Evolutionary conservation across 2,329 filamentous ascomycete species (phyloP).

Genomic region (Fusarium sp.): DNA sequence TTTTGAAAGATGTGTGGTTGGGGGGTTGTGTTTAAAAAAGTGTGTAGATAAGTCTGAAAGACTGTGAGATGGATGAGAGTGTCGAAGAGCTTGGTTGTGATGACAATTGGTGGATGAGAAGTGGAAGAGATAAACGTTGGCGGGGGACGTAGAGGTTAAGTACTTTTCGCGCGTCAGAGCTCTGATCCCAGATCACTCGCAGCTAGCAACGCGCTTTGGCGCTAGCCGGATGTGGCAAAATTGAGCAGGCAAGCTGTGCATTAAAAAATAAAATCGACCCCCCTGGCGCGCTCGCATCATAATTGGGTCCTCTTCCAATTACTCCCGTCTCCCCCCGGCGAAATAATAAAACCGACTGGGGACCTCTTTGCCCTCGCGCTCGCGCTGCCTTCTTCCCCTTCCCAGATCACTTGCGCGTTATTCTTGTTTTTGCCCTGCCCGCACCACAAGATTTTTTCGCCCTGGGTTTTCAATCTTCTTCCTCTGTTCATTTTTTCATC

Average conservation of each 20-base stretch:
- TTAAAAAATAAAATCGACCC: constrained; percentile 44
- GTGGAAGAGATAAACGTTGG: constrained; percentile 52
- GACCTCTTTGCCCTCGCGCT: constrained; percentile 12
- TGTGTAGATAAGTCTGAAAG: constrained; percentile 31
- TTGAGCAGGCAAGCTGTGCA: constrained; percentile 40
- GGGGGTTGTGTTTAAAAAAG: constrained; percentile 27
- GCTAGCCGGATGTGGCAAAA: constrained; percentile 51
- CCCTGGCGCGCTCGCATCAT: constrained; percentile 37
- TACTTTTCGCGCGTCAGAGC: constrained; percentile 63
- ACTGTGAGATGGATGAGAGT: constrained; percentile 41
- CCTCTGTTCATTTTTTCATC: constrained; percentile 14
- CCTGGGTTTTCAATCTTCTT: constrained; percentile 5
- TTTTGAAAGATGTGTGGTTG: constrained; percentile 72
- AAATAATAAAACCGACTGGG: constrained; percentile 42
- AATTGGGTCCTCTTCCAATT: not conserved
- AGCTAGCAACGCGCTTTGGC: constrained; percentile 42
- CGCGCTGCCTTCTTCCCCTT: not conserved
- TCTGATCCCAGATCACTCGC: constrained; percentile 64
- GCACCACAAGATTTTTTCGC: not conserved
- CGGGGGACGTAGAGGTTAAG: constrained; percentile 64
- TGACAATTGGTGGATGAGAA: constrained; percentile 52
- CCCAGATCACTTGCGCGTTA: constrained; percentile 30
- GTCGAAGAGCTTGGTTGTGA: constrained; percentile 52
- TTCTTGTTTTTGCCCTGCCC: constrained; percentile 8
- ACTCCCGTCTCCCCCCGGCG: not conserved